Base-by-base conservation (phyloP, 768 basidiomycete species). In the Mycena galericulata region DNA sequence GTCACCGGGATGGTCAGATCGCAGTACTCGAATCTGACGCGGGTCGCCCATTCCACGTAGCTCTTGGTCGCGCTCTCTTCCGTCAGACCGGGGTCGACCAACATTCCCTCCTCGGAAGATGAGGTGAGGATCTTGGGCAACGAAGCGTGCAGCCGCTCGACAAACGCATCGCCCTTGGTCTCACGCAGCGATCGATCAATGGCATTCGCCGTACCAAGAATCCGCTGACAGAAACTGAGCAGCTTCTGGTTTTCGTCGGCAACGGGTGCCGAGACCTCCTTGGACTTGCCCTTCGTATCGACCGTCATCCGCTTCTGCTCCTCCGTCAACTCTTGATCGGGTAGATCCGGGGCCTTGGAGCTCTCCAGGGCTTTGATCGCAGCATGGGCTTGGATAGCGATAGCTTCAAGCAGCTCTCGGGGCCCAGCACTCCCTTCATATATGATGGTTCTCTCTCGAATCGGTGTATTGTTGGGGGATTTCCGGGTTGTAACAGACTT, bases 371-470 rank as follows among this genome's bases (percentile, higher is more conserved):
- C 93, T 77, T 96, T 97, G 76, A 96, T 82, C 3, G 96, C 96
- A 26, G 97, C 96, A 67, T 92, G 90, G 4, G 96, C 95, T 79
- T 98, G 97, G 56, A 97, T 95, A 60, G 92, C 93, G 62, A 97
- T 93, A 8, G 89, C 92, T 79, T 98, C 97, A 57, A 98, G 84
- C 32, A 98, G 85, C 76, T 98, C 97, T 58, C 97, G 90, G 11
- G 97, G 97, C 11, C 94, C 92, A 3, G 95, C 88, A 61, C 93
- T 92, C 51, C 96, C 96, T 82, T 97, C 97, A 75, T 98, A 98
- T 54, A 93, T 78, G 65, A 97, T 90, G 2, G 88, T 91, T 32
- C 94, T 90, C 76, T 96, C 95, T 32, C 95, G 89, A 65, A 91
- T 87, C 10, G 86, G 82, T 18, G 85, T 79, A 67, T 82, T 83